Base-by-base conservation (phyloP, 1,284 basidiomycete species). In the Somion occarium region DNA sequence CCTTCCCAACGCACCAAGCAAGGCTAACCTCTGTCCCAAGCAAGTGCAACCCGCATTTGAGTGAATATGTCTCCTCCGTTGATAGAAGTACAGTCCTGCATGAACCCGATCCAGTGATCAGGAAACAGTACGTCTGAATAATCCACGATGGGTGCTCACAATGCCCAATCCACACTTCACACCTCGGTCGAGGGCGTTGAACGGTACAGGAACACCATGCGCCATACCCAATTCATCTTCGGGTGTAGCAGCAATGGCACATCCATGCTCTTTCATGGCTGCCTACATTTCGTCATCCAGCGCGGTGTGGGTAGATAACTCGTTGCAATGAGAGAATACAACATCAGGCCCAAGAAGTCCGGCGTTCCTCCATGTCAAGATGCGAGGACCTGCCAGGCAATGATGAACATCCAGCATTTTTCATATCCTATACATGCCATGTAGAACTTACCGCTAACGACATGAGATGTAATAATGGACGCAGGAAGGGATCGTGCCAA, bases 171-270 rank as follows among this genome's bases (percentile, higher is more conserved):
- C 66, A 44, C 63, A 67, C 43, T 64, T 67, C 19, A 69, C 63
- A 12, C 68, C 68, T 48, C 65, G 47, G 34, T 56, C 52, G 7
- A 67, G 61, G 3, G 65, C 67, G n/a, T 66, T 62, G 43, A 65
- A 56, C 2, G 60, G 59, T 13, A 65, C 59, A 1, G 65, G 65
- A 30, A 66, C 61, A 12, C 68, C 68, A 46, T 68, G 66, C 11
- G 63, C 63, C 67, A 69, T 69, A 26, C 64, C 65, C 18, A 69
- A 59, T 58, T 70, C 68, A 44, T 68, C 65, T 30, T 60, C 62
- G 0, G 67, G 68, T 25, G 67, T 70, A 7, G 66, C 55, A 1
- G 61, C 60, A 41, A 70, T 64, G 3, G 62, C 63, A 5, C 56
- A 59, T 3, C 59, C 63, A 53, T 59, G 56, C 20, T 64, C 58